Base-by-base conservation (phyloP, 2,329 filamentous ascomycete species). In the Hymenoscyphus occultus region DNA sequence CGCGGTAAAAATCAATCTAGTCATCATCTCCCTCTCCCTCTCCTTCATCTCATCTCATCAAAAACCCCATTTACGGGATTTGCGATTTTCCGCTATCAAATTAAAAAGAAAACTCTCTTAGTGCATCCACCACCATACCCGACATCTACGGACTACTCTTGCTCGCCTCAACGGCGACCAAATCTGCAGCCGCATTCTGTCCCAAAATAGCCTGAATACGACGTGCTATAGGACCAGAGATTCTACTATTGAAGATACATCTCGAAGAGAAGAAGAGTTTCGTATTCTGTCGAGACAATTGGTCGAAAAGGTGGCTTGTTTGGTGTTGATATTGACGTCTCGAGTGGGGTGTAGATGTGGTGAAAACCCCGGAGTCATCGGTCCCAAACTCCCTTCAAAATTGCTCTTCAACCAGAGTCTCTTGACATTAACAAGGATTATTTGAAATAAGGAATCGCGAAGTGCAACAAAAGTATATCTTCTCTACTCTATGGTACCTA, bases 371-470 rank as follows among this genome's bases (percentile, higher is more conserved):
- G 56, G 35, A 13, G 19, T 39, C 42, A 66, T 63, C 51, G 35
- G 58, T 59, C 31, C 56, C 63, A 63, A 62, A 65, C 48, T 59
- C 56, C 40, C 35, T 0, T 39, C 67, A 64, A 10, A 58, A 60
- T 16, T 62, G 22, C 60, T 45, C 28, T 32, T 64, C 64, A 64
- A 65, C 68, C 63, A 67, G 61, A 60, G 28, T 40, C 40, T 4
- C 35, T 61, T 54, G 51, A 35, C 35, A 32, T 64, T 32, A 57
- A 59, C 57, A 64, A 67, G 61, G 59, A 58, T 66, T 62, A 69
- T 63, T 45, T 62, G 64, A 59, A 68, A 65, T 69, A 69, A 68
- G 56, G 56, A 68, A 63, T 64, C 66, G 67, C 66, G 68, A 71
- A 59, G 60, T 71, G 67, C 70, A 71, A 70, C 69, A 69, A 63